Conservation (phyloP, 495 filamentous ascomycete genomes). For the Annulohypoxylon stygium region DNA sequence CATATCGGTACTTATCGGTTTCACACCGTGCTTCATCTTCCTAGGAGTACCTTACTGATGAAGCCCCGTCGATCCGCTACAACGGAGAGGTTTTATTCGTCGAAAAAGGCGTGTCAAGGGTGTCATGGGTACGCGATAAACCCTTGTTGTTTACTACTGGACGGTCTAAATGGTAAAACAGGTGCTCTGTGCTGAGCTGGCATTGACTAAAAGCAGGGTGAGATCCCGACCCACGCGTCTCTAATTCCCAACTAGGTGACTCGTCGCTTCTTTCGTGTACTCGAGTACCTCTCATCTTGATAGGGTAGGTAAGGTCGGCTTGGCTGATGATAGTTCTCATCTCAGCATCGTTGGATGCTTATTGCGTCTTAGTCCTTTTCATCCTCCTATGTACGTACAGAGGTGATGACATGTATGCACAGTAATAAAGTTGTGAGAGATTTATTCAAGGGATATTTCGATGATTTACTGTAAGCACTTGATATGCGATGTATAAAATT, state of each 20-base stretch:
- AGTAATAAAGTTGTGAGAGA: slow-evolving; percentile 13
- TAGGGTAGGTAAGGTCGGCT: slow-evolving; percentile 27
- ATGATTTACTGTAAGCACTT: slow-evolving; percentile 13
- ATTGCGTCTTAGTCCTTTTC: slow-evolving; percentile 24
- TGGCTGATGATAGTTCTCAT: slow-evolving; percentile 35
- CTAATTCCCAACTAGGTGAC: slow-evolving; percentile 30
- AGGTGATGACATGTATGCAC: slow-evolving; percentile 15
- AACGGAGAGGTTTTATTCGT: slow-evolving; percentile 37
- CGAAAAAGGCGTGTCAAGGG: slow-evolving; percentile 37
- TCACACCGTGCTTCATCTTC: slow-evolving; percentile 38
- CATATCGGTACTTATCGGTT: slow-evolving; percentile 24
- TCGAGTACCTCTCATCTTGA: slow-evolving; percentile 26
- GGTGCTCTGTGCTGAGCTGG: slow-evolving; percentile 46
- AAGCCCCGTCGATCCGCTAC: slow-evolving; percentile 22
- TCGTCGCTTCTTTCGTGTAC: slow-evolving; percentile 19
- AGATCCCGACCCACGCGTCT: slow-evolving; percentile 43
- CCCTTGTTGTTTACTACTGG: slow-evolving; percentile 43
- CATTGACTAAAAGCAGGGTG: slow-evolving; percentile 48
- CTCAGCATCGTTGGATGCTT: slow-evolving; percentile 43
- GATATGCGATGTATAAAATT: neutral
- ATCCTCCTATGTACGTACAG: slow-evolving; percentile 11
- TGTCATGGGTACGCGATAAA: slow-evolving; percentile 49
- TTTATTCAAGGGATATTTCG: slow-evolving; percentile 13
- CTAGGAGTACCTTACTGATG: slow-evolving; percentile 15
- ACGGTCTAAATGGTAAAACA: slow-evolving; percentile 40